Percentiles rank a stretch among this genome's conserved stretches.
Conservation (phyloP, 768 basidiomycete species). For the Suillus alpinus region DNA sequence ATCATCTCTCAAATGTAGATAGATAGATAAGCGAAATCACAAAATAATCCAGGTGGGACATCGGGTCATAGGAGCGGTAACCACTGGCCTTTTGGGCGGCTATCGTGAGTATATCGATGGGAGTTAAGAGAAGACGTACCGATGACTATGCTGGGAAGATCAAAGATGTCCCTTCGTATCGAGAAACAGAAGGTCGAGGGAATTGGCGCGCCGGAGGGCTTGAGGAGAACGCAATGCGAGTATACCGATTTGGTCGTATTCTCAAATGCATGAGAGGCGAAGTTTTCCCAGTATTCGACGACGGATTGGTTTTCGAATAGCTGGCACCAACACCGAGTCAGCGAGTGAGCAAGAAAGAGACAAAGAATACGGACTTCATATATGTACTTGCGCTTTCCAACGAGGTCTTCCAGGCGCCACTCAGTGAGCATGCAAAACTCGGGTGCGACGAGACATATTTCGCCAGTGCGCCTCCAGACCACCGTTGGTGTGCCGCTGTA, state of each 20-base stretch:
- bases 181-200: slow-evolving; percentile 96
- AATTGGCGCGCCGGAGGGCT: slow-evolving; percentile 79
- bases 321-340: slow-evolving; percentile 34
- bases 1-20: slow-evolving; percentile 8
- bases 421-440: slow-evolving; percentile 95
- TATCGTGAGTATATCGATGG: slow-evolving; percentile 1
- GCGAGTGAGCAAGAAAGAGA: slow-evolving; percentile 14
- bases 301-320: slow-evolving; percentile 94
- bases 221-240: slow-evolving; percentile 86
- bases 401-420: slow-evolving; percentile 83
- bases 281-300: slow-evolving; percentile 96
- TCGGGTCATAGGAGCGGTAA: slow-evolving; percentile 63
- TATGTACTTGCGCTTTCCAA: slow-evolving; percentile 51
- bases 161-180: slow-evolving; percentile 89
- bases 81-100: slow-evolving; percentile 70
- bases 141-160: slow-evolving; percentile 85
- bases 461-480: slow-evolving; percentile 96
- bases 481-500: slow-evolving; percentile 97
- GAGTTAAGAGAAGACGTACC: slow-evolving; percentile 43
- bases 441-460: slow-evolving; percentile 94
- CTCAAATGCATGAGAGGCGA: slow-evolving; percentile 95
- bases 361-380: slow-evolving; percentile 36
- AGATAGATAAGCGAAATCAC: neutral
- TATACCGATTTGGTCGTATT: slow-evolving; percentile 95
- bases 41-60: slow-evolving; percentile 5